Percentiles rank a stretch among this genome's conserved stretches.
Evolutionary conservation across 2,329 filamentous ascomycete genomes (phyloP).

Genomic region (Chalaropsis thielavioides): DNA sequence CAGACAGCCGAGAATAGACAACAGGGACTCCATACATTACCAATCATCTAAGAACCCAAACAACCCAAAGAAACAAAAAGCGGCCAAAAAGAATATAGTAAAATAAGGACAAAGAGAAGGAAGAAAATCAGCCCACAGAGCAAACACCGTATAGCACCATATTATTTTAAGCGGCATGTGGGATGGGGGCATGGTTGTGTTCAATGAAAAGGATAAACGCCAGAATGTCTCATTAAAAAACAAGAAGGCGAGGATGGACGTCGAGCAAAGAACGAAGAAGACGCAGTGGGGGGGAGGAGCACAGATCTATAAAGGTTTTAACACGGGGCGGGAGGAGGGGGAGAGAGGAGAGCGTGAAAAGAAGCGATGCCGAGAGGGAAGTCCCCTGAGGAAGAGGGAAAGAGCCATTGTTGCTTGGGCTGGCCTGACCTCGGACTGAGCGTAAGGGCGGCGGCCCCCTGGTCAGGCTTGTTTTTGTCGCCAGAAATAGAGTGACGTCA

Average conservation of each 20-base stretch:
- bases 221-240: not conserved
- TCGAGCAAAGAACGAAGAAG: not conserved
- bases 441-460: not conserved
- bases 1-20: not conserved
- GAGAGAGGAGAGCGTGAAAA: no score
- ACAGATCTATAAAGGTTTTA: not conserved
- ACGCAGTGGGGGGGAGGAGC: not conserved
- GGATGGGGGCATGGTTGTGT: not conserved
- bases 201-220: not conserved
- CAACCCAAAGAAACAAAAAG: not conserved
- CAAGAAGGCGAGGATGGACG: not conserved
- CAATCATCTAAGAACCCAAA: not conserved
- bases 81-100: not conserved
- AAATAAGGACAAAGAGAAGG: not conserved
- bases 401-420: not conserved
- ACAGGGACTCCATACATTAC: not conserved
- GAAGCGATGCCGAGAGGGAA: not conserved
- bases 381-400: not conserved
- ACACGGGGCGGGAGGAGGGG: not conserved
- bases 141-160: not conserved
- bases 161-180: not conserved
- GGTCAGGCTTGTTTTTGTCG: not conserved
- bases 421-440: not conserved
- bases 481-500: constrained; percentile 3
- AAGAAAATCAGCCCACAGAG: not conserved